A percentile compares a stretch with the other conserved stretches of the same genome.
Conservation (phyloP, 495 filamentous ascomycete species). For the Neurospora sublineolata region DNA sequence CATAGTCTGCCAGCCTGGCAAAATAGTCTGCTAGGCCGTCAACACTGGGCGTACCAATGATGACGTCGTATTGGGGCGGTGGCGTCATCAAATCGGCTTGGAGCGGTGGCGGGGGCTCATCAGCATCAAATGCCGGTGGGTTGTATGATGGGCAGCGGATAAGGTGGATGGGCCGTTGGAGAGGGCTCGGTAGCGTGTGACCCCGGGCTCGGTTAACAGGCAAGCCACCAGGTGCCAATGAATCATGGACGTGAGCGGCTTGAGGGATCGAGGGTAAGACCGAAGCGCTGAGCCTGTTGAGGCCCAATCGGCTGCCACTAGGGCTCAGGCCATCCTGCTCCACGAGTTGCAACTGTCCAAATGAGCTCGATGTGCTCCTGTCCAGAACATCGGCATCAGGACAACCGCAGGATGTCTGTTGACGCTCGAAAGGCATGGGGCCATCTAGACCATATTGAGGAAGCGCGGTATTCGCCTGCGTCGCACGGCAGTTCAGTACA, state of each 20-base stretch:
- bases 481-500: constrained; percentile 86
- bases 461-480: constrained; percentile 78
- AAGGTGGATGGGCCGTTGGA: constrained; percentile 69
- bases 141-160: constrained; percentile 80
- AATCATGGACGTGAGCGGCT: constrained; percentile 19
- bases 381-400: constrained; percentile 51
- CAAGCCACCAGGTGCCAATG: background rate
- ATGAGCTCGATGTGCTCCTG: constrained; percentile 20
- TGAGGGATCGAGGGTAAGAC: constrained; percentile 14
- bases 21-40: constrained; percentile 89
- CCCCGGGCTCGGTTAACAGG: constrained; percentile 3
- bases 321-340: constrained; percentile 13
- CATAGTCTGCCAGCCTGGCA: constrained; percentile 38
- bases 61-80: constrained; percentile 75
- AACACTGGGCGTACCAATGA: constrained; percentile 70
- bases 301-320: constrained; percentile 5
- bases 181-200: constrained; percentile 4
- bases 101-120: constrained; percentile 59
- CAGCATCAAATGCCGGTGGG: constrained; percentile 81
- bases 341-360: constrained; percentile 12
- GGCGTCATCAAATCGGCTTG: constrained; percentile 53
- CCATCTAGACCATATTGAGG: constrained; percentile 66
- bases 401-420: constrained; percentile 63
- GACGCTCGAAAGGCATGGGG: constrained; percentile 24
- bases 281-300: constrained; percentile 13